These are phyloP conservation scores for Cardamine occulta DNA, from an alignment of 345 rosid species.

Conservation along the genomic window DNA sequence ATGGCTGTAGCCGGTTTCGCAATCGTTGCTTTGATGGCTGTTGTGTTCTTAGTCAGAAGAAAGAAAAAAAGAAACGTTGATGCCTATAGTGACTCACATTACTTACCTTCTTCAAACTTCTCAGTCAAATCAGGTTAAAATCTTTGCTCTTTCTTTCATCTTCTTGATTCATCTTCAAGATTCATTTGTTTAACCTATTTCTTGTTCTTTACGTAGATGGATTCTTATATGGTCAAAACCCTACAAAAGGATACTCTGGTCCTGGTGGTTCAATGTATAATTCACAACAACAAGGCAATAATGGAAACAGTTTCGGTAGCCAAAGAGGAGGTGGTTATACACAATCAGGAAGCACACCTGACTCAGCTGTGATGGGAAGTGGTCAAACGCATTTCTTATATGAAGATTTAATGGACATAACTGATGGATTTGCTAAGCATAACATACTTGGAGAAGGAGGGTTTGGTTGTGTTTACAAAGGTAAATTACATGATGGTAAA, in stretches of 20 bases:
- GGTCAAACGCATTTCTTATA: conserved; percentile 64
- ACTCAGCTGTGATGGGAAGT: conserved; percentile 57
- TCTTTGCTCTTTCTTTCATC: background rate
- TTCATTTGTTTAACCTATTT: background rate
- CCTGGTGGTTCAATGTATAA: conserved; percentile 44
- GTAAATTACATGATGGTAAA: conserved; percentile 58
- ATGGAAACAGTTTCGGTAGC: conserved; percentile 57
- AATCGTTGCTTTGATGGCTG: conserved; percentile 57
- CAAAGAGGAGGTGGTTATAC: conserved; percentile 41
- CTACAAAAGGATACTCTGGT: conserved; percentile 46
- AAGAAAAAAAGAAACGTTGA: conserved; percentile 52
- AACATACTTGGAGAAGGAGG: conserved; percentile 95
- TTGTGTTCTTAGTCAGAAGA: conserved; percentile 48
- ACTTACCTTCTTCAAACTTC: conserved; percentile 59
- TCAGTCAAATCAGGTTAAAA: conserved; percentile 57
- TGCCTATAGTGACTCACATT: conserved; percentile 39
- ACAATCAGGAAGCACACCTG: conserved; percentile 48
- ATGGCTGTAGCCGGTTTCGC: conserved; percentile 54
- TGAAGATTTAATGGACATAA: conserved; percentile 83
- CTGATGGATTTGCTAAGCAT: conserved; percentile 68
- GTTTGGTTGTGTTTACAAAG: conserved; percentile 87
- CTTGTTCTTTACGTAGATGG: conserved; percentile 50
- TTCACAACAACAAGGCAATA: conserved; percentile 46
- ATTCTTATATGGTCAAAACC: conserved; percentile 54
- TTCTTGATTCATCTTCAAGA: background rate